Base-by-base conservation (phyloP, 2,329 filamentous ascomycete genomes). In the Cadophora malorum region DNA sequence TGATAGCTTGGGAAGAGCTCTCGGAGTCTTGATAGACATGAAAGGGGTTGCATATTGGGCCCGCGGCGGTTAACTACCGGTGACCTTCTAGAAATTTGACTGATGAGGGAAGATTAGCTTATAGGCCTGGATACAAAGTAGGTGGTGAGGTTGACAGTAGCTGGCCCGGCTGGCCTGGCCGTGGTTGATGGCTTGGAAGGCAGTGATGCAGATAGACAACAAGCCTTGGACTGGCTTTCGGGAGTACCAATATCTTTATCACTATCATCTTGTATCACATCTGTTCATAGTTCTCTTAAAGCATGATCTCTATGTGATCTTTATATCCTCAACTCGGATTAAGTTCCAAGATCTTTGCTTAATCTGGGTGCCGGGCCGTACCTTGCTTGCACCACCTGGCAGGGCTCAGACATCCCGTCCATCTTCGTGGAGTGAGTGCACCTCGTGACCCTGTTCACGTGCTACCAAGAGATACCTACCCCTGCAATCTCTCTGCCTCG, bases 401-500 rank as follows among this genome's bases (percentile, higher is more conserved):
- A 23, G 50, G 14, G 50, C 50, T 53, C 50, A 53, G 50, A 31
- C 50, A 28, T 53, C 50, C n/a, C n/a, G n/a, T n/a, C n/a, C n/a
- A n/a, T n/a, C n/a, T n/a, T n/a, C n/a, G n/a, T n/a, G n/a, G n/a
- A n/a, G n/a, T n/a, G n/a, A n/a, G n/a, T n/a, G n/a, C n/a, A n/a
- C n/a, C 35, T 45, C 35, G 56, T 60, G 35, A 47, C 41, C 10
- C 38, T 12, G 16, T 38, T 3, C 53, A 21, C 33, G 28, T 58
- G 33, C 53, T 10, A 21, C 14, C 21, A 28, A 47, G 25, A 38
- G 35, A 38, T 3, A 7, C 38, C 14, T 21, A n/a, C 38, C 58
- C 38, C 58, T 45, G 55, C 67, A 66, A 66, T 28, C 28, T 28
- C 28, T 28, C 28, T 28, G 28, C 67, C 67, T 69, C 69, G 67